Conservation (phyloP, 2,329 filamentous ascomycete genomes). For the Fonsecaea monophora region DNA sequence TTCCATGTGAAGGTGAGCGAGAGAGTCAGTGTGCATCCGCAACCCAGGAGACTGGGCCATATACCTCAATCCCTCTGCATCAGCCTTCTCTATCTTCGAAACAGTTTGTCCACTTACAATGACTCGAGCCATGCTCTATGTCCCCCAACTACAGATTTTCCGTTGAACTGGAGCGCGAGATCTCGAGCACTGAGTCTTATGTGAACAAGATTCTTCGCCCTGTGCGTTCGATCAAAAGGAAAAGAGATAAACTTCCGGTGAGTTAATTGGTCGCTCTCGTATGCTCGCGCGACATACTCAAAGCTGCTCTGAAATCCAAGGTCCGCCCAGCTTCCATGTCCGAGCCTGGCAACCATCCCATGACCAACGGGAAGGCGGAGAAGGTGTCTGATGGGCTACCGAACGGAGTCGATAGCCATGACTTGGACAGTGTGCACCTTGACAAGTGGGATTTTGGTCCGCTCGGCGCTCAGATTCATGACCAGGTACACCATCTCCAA, state of each 20-base stretch:
- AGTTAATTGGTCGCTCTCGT: background rate
- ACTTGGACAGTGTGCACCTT: background rate
- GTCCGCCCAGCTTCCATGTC: slow-evolving; percentile 3
- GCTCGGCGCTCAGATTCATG: background rate
- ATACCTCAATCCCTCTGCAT: background rate
- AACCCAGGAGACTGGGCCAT: background rate
- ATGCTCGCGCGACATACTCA: slow-evolving; percentile 1
- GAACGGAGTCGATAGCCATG: slow-evolving; percentile 10
- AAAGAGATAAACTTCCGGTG: slow-evolving; percentile 3
- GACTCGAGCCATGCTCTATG: slow-evolving; percentile 8
- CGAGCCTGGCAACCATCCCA: slow-evolving; percentile 1
- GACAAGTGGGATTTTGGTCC: background rate
- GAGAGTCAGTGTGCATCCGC: background rate
- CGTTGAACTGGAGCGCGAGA: slow-evolving; percentile 7
- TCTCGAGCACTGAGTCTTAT: slow-evolving; percentile 15
- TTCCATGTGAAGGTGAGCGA: background rate
- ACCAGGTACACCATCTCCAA: background rate
- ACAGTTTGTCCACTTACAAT: slow-evolving; percentile 1
- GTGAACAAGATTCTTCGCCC: slow-evolving; percentile 3
- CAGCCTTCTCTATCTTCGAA: slow-evolving; percentile 1
- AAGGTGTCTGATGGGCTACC: background rate
- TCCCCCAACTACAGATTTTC: slow-evolving; percentile 16
- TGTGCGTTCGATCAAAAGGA: slow-evolving; percentile 7
- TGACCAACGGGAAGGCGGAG: background rate
- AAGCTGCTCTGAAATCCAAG: background rate